Base-by-base conservation (phyloP, 2,329 filamentous ascomycete species). In the Incumbomyces lentus region DNA sequence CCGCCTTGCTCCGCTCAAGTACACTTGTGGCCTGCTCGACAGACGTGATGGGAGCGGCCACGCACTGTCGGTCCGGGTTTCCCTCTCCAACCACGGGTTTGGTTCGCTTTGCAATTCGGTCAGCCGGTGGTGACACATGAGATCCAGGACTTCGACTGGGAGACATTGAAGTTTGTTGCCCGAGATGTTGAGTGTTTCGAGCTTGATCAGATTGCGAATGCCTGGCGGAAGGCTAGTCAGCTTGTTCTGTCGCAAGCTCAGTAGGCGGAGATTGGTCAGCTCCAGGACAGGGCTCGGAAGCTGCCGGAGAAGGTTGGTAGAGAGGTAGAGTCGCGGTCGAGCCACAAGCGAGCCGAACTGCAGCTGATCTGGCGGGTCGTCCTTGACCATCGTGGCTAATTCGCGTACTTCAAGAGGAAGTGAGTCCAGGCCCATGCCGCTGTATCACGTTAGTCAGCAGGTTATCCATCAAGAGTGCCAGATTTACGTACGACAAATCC, bases 241-340 rank as follows among this genome's bases (percentile, higher is more conserved):
- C 39, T 68, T 63, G 57, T 72, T 72, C 42, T 67, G 64, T 2
- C 69, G 67, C 39, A 72, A 51, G 53, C 68, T 71, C 8, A 72
- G 61, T 2, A 69, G 63, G 26, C 62, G 64, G 13, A 72, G 57
- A 32, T 62, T 60, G 17, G 51, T 55, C 8, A 72, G 56, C 6
- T 67, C 63, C 39, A 70, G 69, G 6, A 72, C 43, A 44, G 69
- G 67, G 7, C 57, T 58, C 1, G 64, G 60, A 6, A 72, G 50
- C 5, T 51, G 48, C 7, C 52, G 54, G 0, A 72, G 61, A 2
- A 59, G 54, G 44, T 72, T 72, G 18, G 66, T 65, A 1, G 65
- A 59, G 7, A 72, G 59, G 39, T 67, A 72, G 0, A 72, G 55
- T 6, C 64, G 61, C 7, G 71, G 60, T 38, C 64, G 66, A 3